Evolutionary conservation across 345 rosid species (phyloP), one percentile per base, ranked within the genome.

Genomic region (Eucalyptus virginea): DNA sequence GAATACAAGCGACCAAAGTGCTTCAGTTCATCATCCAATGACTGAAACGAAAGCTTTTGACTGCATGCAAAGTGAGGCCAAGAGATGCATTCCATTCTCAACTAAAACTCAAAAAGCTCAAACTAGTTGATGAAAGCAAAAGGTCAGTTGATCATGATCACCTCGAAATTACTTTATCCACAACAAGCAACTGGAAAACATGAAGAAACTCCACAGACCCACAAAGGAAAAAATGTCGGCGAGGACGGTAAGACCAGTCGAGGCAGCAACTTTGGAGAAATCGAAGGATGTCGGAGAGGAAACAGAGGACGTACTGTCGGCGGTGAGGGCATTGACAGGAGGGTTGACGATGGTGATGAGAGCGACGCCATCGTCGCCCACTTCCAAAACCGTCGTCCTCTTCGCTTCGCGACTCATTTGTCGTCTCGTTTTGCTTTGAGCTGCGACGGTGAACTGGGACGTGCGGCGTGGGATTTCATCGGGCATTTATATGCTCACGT

Each of bases 351-450:
- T 90, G 58, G 99, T 97, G 89, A 98, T 94, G 91, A 98, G 85
- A 88, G 99, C 99, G 87, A 98, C 98, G 50, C 98, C 98, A 91
- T 96, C 98, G 90, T 92, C 92, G 86, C 99, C 99, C 13, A 98
- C 99, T 80, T 98, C 97, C 88, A 98, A 86, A 56, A 90, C 90
- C 40, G 99, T 94, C 92, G 91, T 95, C 87, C 99, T 96, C 87
- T 92, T 95, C 44, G 89, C 54, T 89, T 86, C 87, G 89, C 94
- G 89, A 37, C 88, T 94, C 95, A 89, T 89, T 72, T 26, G 87
- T 81, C 4, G n/a, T 42, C 48, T 6, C 23, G 51, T 52, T 60
- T 69, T 14, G 16, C 16, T 45, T 62, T n/a, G 37, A 72, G 14
- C 26, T 72, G 45, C 7, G 81, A 72, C 45, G 1, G 77, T n/a